phyloP scores from a whole-genome alignment of 352 stramenopile species.

The Phytopythium mirpurense region DNA sequence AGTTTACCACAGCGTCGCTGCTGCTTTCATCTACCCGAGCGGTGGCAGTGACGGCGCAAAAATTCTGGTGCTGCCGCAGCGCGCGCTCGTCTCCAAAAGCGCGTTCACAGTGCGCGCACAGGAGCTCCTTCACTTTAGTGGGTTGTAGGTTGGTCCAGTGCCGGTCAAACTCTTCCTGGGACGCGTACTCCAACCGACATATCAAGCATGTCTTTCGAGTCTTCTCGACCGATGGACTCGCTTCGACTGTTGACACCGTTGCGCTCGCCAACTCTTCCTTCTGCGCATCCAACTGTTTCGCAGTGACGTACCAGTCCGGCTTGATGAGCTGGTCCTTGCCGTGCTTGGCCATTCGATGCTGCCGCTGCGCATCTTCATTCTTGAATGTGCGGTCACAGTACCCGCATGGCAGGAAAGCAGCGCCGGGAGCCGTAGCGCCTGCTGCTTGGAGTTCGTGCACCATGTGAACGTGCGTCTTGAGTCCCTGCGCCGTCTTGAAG shows the following conservation, averaged over 20 bases:
- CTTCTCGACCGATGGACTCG: background rate
- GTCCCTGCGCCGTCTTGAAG: conserved; percentile 67
- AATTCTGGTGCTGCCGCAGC: conserved; percentile 75
- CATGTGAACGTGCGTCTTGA: conserved; percentile 81
- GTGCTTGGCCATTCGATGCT: conserved; percentile 80
- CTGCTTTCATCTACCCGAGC: too few species aligned
- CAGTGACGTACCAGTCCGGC: conserved; percentile 64
- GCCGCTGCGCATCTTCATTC: conserved; percentile 64
- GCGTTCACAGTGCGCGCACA: conserved; percentile 39
- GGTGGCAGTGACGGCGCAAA: conserved; percentile 23
- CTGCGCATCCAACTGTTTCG: conserved; percentile 14
- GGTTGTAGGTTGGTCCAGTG: conserved; percentile 40
- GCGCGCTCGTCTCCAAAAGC: conserved; percentile 66
- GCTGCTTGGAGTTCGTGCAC: conserved; percentile 64
- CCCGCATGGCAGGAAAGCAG: conserved; percentile 21
- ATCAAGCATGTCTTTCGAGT: conserved; percentile 25
- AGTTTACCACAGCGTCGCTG: too few species aligned
- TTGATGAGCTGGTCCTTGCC: conserved; percentile 69
- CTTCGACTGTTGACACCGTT: background rate
- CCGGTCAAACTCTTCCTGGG: conserved; percentile 19
- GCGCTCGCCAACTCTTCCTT: background rate
- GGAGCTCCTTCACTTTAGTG: conserved; percentile 13
- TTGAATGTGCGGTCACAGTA: conserved; percentile 65
- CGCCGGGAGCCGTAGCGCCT: background rate
- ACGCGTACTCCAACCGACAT: conserved; percentile 26